These are phyloP conservation scores for Diaporthe citrichinensis DNA, from an alignment of 2,329 filamentous ascomycete genomes.

Conservation along the genomic window DNA sequence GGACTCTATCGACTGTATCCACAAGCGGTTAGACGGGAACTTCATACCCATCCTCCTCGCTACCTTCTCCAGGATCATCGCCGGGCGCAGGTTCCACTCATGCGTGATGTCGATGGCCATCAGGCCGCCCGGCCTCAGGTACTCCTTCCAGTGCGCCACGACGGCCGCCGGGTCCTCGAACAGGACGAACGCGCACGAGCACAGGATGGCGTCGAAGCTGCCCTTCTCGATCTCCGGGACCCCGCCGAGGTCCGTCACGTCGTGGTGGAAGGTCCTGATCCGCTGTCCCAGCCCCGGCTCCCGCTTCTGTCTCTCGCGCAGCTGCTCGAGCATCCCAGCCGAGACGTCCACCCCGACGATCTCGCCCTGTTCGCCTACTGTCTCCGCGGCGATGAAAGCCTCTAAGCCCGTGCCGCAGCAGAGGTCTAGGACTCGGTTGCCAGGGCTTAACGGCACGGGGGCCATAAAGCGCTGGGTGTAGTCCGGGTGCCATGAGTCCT, in stretches of 20 bases:
- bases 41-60: conserved; percentile 45
- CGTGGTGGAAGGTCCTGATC: conserved; percentile 48
- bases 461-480: conserved; percentile 51
- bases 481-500: conserved; percentile 52
- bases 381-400: conserved; percentile 48
- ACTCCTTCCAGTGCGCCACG: conserved; percentile 49
- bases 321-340: conserved; percentile 50
- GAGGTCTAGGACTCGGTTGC: conserved; percentile 50
- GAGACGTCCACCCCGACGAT: conserved; percentile 52
- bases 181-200: conserved; percentile 53
- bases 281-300: conserved; percentile 42
- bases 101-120: conserved; percentile 53
- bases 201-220: conserved; percentile 51
- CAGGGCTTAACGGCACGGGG: conserved; percentile 44
- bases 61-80: conserved; percentile 48
- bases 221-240: conserved; percentile 42
- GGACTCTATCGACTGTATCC: conserved; percentile 49
- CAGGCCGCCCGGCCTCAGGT: conserved; percentile 47
- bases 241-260: conserved; percentile 47
- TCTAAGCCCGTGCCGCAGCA: conserved; percentile 55
- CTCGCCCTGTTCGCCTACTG: conserved; percentile 46
- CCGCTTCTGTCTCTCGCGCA: conserved; percentile 45
- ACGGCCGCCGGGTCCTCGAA: conserved; percentile 47
- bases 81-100: conserved; percentile 48
- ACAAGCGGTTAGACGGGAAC: conserved; percentile 49